Percentiles rank a stretch among this genome's conserved stretches.
Evolutionary conservation across 495 filamentous ascomycete species (phyloP).

Genomic region (Penicillium odoratum): DNA sequence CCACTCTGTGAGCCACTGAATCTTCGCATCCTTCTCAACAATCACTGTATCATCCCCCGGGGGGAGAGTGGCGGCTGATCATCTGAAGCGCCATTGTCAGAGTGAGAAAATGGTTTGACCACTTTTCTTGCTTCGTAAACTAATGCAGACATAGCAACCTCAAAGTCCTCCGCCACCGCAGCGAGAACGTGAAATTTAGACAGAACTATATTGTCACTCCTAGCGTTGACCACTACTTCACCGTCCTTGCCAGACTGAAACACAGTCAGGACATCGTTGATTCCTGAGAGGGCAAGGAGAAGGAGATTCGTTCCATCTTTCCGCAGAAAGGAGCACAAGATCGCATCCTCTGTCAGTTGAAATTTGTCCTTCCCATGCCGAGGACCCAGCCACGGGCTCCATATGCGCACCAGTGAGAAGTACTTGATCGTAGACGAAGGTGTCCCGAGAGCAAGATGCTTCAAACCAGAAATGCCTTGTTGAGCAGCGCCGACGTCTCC

Average conservation of each 20-base stretch:
- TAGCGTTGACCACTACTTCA: conserved; percentile 64
- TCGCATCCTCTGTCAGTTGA: conserved; percentile 68
- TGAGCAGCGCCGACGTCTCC: conserved; percentile 53
- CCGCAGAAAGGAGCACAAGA: conserved; percentile 80
- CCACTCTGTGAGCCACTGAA: conserved; percentile 83
- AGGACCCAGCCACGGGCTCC: conserved; percentile 83
- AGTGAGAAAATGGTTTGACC: conserved; percentile 41
- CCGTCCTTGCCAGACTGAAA: conserved; percentile 67
- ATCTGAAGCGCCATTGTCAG: conserved; percentile 2
- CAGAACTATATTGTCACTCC: conserved; percentile 62
- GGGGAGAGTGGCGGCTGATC: conserved; percentile 29
- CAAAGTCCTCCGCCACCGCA: conserved; percentile 72
- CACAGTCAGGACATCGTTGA: conserved; percentile 68
- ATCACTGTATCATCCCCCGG: conserved; percentile 39
- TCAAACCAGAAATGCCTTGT: conserved; percentile 55
- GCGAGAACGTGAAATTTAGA: conserved; percentile 65
- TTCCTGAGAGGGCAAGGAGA: conserved; percentile 76
- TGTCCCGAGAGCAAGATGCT: conserved; percentile 59
- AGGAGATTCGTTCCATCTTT: conserved; percentile 74
- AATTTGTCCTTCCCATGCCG: conserved; percentile 73
- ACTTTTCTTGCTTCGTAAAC: conserved; percentile 84
- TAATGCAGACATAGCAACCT: conserved; percentile 73
- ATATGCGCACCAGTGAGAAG: conserved; percentile 78
- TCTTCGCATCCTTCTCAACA: conserved; percentile 47
- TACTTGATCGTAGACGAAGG: conserved; percentile 61